A percentile compares a stretch with the other conserved stretches of the same genome.
Evolutionary conservation across 345 rosid genomes (phyloP).

Genomic region (Arabidopsis arenosa): DNA sequence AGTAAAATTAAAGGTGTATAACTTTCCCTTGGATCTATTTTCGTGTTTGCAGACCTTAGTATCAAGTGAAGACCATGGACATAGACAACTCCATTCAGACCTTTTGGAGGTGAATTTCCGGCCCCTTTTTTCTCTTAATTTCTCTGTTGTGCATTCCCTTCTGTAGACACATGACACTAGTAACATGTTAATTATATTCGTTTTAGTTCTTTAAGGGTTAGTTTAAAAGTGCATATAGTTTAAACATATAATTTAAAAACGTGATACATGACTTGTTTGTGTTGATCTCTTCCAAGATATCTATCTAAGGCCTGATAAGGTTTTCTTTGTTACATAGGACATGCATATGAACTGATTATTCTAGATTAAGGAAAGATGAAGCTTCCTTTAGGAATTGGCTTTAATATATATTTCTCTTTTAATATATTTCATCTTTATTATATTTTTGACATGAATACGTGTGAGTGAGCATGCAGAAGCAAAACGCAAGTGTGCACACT

Average conservation of each 20-base stretch:
- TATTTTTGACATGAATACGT: background rate
- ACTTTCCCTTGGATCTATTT: background rate
- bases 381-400: background rate
- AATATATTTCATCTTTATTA: background rate
- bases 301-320: slow-evolving; percentile 5
- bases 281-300: background rate
- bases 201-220: background rate
- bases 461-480: background rate
- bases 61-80: slow-evolving; percentile 56
- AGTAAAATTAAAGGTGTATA: background rate
- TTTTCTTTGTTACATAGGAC: background rate
- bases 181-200: background rate
- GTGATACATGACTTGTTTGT: background rate
- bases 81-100: slow-evolving; percentile 58
- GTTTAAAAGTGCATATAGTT: background rate
- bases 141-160: background rate
- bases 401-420: slow-evolving; percentile 10
- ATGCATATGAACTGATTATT: background rate
- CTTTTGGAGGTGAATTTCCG: slow-evolving; percentile 67
- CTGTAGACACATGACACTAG: slow-evolving; percentile 15
- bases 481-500: background rate
- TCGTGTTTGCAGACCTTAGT: slow-evolving; percentile 56
- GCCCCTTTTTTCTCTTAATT: background rate
- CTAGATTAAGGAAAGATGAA: background rate
- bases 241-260: background rate